Base-by-base conservation (phyloP, 345 rosid species). In the Raphanus raphanistrum region DNA sequence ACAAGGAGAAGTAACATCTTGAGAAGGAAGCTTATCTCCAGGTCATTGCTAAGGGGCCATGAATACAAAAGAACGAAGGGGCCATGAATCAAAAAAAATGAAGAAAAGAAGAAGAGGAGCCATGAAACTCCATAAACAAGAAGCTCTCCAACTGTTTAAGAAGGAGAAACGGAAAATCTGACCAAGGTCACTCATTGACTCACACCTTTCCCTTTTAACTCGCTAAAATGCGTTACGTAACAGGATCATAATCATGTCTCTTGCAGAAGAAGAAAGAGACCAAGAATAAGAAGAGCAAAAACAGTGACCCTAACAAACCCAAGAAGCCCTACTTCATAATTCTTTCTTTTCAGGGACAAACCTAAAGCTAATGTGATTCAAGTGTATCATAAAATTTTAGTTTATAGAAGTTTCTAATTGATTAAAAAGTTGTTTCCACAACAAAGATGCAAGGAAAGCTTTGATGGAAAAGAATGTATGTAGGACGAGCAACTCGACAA, bases 251-350 rank as follows among this genome's bases (percentile, higher is more conserved):
- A 38, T 41, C 3, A 59, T 71, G 28, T 58, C 13, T 77, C 4
- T 38, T 74, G 70, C 86, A 89, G 93, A 92, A 92, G 80, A 83
- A 83, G 65, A 92, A 90, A 76, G 93, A 84, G 76, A 80, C 85
- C 0, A 88, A 88, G 86, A 89, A 94, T 88, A 87, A 86, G 80
- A 84, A 81, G 76, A 66, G 43, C 16, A 85, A 88, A 79, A 80
- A 79, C 4, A 80, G 38, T 64, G 97, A 94, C 43, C 97, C 98
- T 2, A 92, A 88, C 90, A 94, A 82, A 83, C 97, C 98, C 1
- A 94, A 87, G 84, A 94, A 84, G 81, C 97, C 97, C 97, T 11
- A 93, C 98, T 55, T 87, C 95, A 55, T 90, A 97, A 15, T 94
- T 80, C 85, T 92, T 32, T 21, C 28, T 92, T 76, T 92, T 90